Evolutionary conservation across 371 early-diverging fungal species (phyloP), one percentile per base, ranked within the genome.

Genomic region (Mucor velutinosus): DNA sequence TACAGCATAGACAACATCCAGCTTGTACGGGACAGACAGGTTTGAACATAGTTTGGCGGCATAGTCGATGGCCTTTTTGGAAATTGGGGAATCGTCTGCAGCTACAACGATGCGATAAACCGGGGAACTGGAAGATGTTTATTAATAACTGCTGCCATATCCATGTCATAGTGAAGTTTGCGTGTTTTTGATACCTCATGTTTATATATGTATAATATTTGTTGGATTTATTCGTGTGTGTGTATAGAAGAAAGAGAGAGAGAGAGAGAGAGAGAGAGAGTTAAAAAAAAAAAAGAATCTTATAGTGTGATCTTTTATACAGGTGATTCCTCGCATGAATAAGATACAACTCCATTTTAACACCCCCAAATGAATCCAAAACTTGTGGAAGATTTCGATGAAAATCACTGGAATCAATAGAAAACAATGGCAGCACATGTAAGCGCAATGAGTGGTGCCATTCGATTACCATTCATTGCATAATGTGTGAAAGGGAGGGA

Each of bases 1-100:
- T 14, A 75, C 39, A 27, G 70, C 73, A 62, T 72, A 68, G 10
- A 78, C 14, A 2, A 78, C 64, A 25, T 78, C 61, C 1, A 78
- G 25, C 25, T 62, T 27, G 19, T 66, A 71, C 5, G 64, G 43
- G 12, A 27, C 25, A 7, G 19, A 14, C 43, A 63, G 19, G 49
- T 59, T 33, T 21, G 64, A 41, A 12, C 69, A 70, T 8, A 78
- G 25, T 5, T 60, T 15, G 14, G 66, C 32, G 8, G 75, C 71
- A 57, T 62, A 73, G 7, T 53, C n/a, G 14, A 75, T 67, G 7
- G 78, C 75, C 27, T 75, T 62, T 58, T 60, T 51, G 2, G 78
- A 72, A 14, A 60, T 55, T 17, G 56, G 32, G 3, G 78, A 70
- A 30, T 66, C 67, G 47, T 78, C 75, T 15, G 64, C 75, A 29